A percentile compares a stretch with the other conserved stretches of the same genome.
These are phyloP conservation scores for Wickerhamiella spandovensis DNA, from an alignment of 805 yeast species.

Conservation along the genomic window DNA sequence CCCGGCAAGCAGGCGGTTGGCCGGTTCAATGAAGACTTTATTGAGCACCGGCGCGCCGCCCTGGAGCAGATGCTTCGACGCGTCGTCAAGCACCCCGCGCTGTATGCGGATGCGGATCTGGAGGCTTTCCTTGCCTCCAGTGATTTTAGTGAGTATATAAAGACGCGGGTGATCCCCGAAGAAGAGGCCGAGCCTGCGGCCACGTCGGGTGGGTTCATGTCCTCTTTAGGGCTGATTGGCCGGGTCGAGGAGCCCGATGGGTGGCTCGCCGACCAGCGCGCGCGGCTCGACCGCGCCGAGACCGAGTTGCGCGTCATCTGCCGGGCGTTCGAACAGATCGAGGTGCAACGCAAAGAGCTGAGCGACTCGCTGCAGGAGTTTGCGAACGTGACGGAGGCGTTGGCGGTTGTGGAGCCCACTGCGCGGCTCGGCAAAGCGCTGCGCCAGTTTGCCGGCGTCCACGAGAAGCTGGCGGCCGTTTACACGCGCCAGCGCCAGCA, in stretches of 20 bases:
- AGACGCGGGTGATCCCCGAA: constrained; percentile 28
- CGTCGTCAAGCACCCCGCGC: constrained; percentile 40
- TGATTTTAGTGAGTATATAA: constrained; percentile 54
- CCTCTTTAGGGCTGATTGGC: constrained; percentile 56
- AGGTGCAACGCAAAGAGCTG: constrained; percentile 63
- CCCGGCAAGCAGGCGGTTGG: constrained; percentile 91
- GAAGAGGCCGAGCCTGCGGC: constrained; percentile 35
- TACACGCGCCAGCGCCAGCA: constrained; percentile 68
- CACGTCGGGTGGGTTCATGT: constrained; percentile 46
- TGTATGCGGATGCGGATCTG: constrained; percentile 66
- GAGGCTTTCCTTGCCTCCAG: constrained; percentile 63
- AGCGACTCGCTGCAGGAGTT: constrained; percentile 57
- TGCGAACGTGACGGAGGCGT: constrained; percentile 38
- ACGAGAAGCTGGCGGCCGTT: constrained; percentile 55
- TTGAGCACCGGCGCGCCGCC: constrained; percentile 72
- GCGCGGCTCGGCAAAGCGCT: constrained; percentile 51
- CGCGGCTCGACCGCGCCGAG: constrained; percentile 59
- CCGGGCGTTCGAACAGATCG: constrained; percentile 59
- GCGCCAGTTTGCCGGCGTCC: constrained; percentile 57
- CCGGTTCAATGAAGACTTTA: constrained; percentile 76
- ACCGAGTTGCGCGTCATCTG: constrained; percentile 54
- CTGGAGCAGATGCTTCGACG: constrained; percentile 75
- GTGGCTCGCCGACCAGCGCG: constrained; percentile 56
- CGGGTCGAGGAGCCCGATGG: constrained; percentile 69
- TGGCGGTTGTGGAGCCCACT: constrained; percentile 66